Evolutionary conservation across 768 basidiomycete species (phyloP), one percentile per base, ranked within the genome.

Genomic region (Suillus decipiens): DNA sequence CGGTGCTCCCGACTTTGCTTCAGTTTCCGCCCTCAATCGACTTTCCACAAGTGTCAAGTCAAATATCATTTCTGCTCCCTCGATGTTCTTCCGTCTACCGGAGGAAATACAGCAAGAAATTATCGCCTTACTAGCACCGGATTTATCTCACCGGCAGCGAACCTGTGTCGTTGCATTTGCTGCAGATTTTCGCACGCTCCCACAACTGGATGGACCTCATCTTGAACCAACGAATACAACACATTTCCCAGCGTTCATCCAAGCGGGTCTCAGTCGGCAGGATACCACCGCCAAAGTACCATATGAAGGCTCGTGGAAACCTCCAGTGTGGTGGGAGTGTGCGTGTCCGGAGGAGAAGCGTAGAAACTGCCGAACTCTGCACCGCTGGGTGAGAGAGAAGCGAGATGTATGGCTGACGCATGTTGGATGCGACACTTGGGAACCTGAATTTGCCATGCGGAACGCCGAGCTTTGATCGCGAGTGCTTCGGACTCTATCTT

Each of bases 81-180:
- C 69, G 64, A 71, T 77, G 8, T 81, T 84, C 68, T 65, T 69
- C 33, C 41, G 64, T n/a, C 73, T 90, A 14, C 89, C 89, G 3
- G 72, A 71, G 10, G 89, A 90, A 70, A 74, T 90, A 8, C 82
- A 84, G 61, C 79, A 84, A 12, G 70, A 86, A 69, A 82, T 87
- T 42, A 78, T 89, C 39, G 82, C 85, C 14, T 82, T 83, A 67
- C 72, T 88, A 24, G 83, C 86, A 5, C 87, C 87, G 17, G 76
- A 72, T 0, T 80, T 90, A 57, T 88, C 88, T 19, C 70, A 79
- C 22, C 72, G 75, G 2, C 89, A 90, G 67, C 81, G 82, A 24
- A 76, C 82, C 65, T 81, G 81, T 9, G 80, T 90, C 37, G 81
- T 79, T 65, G 71, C 69, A 36, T 89, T 82, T 62, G 87, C 87